Percentiles rank a stretch among this genome's conserved stretches.
Conservation (phyloP, 352 stramenopile species). For the Globisporangium yorkense region DNA sequence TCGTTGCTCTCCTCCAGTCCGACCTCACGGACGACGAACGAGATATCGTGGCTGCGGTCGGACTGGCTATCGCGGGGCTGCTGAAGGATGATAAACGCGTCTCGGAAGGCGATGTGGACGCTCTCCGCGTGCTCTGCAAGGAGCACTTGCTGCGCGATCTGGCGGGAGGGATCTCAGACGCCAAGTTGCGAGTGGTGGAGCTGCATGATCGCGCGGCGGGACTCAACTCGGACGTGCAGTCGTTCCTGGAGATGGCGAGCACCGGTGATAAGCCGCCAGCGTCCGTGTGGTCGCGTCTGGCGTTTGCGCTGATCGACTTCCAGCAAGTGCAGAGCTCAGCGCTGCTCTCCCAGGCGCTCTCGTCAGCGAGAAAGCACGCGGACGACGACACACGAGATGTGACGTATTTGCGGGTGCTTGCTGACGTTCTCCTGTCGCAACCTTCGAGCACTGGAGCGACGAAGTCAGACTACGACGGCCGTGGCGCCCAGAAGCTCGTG, state of each 20-base stretch:
- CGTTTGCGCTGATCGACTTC: slow-evolving; percentile 33
- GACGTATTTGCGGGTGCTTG: slow-evolving; percentile 25
- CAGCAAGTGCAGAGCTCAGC: slow-evolving; percentile 11
- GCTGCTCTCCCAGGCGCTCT: neutral
- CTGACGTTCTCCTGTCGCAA: slow-evolving; percentile 23
- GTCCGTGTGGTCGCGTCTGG: slow-evolving; percentile 20
- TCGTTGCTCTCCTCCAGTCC: slow-evolving; percentile 4
- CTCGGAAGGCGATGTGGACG: neutral
- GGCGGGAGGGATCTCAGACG: neutral
- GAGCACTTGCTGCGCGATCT: slow-evolving; percentile 18
- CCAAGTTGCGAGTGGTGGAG: slow-evolving; percentile 29
- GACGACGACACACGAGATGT: slow-evolving; percentile 22
- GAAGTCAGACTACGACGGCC: neutral
- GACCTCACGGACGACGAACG: slow-evolving; percentile 1
- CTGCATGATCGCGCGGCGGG: slow-evolving; percentile 29
- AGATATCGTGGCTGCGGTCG: slow-evolving; percentile 14
- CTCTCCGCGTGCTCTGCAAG: slow-evolving; percentile 21
- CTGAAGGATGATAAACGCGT: slow-evolving; percentile 9
- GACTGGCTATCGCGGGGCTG: slow-evolving; percentile 31
- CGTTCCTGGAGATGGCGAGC: slow-evolving; percentile 21
- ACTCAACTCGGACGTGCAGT: slow-evolving; percentile 16
- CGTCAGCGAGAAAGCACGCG: neutral
- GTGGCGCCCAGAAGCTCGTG: slow-evolving; percentile 43
- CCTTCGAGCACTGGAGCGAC: slow-evolving; percentile 5
- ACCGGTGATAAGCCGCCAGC: slow-evolving; percentile 16